Percentiles rank a stretch among this genome's conserved stretches.
These are phyloP conservation scores for Angophora floribunda DNA, from an alignment of 345 rosid species.

Conservation along the genomic window DNA sequence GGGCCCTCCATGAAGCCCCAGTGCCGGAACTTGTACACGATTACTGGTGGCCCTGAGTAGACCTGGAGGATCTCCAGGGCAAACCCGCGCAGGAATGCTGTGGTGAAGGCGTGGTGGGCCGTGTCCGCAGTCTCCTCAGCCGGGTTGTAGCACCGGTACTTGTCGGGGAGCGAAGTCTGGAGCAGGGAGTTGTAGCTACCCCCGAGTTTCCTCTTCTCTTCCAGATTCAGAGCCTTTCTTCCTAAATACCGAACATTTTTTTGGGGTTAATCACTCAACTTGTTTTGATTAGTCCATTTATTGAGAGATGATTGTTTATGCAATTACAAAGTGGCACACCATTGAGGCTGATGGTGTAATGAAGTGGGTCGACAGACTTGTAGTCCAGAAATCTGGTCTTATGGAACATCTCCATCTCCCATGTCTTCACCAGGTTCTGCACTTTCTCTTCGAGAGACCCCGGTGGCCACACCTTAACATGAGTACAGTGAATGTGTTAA, in stretches of 20 bases:
- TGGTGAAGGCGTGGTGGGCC: conserved; percentile 28
- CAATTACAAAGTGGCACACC: conserved; percentile 13
- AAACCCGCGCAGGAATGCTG: conserved; percentile 42
- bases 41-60: conserved; percentile 43
- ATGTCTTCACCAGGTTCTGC: conserved; percentile 61
- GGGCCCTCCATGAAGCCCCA: conserved; percentile 66
- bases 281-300: neutral
- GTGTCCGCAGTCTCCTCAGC: conserved; percentile 19
- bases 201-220: conserved; percentile 31
- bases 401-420: conserved; percentile 63
- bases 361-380: conserved; percentile 24
- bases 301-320: neutral
- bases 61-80: conserved; percentile 53
- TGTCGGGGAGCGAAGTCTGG: conserved; percentile 47
- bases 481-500: neutral
- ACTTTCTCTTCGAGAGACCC: conserved; percentile 59
- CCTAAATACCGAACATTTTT: conserved; percentile 10
- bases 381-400: conserved; percentile 23
- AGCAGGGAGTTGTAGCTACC: conserved; percentile 51
- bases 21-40: conserved; percentile 56
- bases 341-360: conserved; percentile 30
- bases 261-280: neutral
- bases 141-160: conserved; percentile 17
- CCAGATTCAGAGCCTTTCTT: conserved; percentile 28
- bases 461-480: conserved; percentile 38